phyloP scores from a whole-genome alignment of 768 basidiomycete species.

The Lactifluus echinatus region DNA sequence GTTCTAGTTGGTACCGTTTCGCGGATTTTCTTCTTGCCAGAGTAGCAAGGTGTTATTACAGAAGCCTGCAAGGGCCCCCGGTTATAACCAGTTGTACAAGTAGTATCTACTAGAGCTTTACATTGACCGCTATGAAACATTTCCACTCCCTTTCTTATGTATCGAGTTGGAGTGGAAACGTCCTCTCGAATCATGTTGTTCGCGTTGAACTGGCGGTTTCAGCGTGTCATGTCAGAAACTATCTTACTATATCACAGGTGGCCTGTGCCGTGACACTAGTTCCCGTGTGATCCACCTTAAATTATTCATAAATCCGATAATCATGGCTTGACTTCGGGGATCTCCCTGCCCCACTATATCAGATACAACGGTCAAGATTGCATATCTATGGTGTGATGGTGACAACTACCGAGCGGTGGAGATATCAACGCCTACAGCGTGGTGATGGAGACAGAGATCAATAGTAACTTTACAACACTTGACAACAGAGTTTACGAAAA shows the following conservation, averaged over 20 bases:
- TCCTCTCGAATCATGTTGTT: background rate
- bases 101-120: conserved; percentile 20
- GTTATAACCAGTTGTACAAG: conserved; percentile 19
- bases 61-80: conserved; percentile 12
- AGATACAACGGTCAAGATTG: background rate
- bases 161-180: background rate
- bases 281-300: no score
- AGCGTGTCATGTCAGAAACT: no score
- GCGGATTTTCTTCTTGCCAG: conserved; percentile 23
- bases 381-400: background rate
- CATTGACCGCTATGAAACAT: conserved; percentile 18
- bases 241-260: no score
- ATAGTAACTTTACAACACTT: no score
- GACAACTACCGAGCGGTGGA: background rate
- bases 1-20: conserved; percentile 18
- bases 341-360: background rate
- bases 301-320: no score
- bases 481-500: background rate
- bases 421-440: background rate
- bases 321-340: background rate
- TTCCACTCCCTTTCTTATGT: background rate
- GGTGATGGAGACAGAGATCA: background rate
- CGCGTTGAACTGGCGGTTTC: no score
- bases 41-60: conserved; percentile 19
- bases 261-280: no score